These are phyloP conservation scores for Eimeria zaria DNA, from an alignment of 169 alveolate species.

Conservation along the genomic window DNA sequence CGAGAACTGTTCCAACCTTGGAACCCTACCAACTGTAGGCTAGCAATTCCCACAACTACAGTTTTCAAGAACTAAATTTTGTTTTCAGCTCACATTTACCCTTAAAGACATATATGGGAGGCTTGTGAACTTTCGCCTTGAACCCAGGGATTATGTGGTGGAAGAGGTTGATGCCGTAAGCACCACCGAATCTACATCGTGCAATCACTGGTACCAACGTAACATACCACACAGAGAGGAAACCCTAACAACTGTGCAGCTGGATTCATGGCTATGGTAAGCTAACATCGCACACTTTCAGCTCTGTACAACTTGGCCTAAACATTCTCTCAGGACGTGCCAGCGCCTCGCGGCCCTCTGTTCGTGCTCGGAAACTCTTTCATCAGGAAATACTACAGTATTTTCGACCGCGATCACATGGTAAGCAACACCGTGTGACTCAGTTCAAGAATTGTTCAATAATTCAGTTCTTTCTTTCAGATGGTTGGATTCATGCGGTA, in stretches of 20 bases:
- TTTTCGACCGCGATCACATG: slow-evolving; percentile 90
- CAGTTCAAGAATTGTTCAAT: background rate
- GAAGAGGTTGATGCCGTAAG: slow-evolving; percentile 87
- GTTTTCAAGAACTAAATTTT: background rate
- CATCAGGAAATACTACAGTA: slow-evolving; percentile 89
- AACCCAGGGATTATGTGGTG: slow-evolving; percentile 89
- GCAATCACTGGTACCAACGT: background rate
- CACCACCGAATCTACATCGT: background rate
- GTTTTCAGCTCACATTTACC: slow-evolving; percentile 85
- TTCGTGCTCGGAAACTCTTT: slow-evolving; percentile 93
- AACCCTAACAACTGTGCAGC: slow-evolving; percentile 82
- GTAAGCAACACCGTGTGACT: background rate
- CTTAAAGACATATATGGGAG: slow-evolving; percentile 88
- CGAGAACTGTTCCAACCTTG: slow-evolving; percentile 91
- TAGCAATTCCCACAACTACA: background rate
- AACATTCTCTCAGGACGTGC: slow-evolving; percentile 88
- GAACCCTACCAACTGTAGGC: slow-evolving; percentile 87
- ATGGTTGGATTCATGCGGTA: slow-evolving; percentile 86
- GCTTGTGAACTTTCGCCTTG: slow-evolving; percentile 86
- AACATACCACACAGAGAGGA: slow-evolving; percentile 61
- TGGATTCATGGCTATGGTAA: slow-evolving; percentile 88
- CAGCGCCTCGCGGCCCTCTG: slow-evolving; percentile 93
- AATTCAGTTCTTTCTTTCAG: background rate
- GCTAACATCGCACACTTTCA: background rate
- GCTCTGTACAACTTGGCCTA: background rate